Conservation (phyloP, 192 early-diverging fungal species). For the Coemansia sp. region DNA sequence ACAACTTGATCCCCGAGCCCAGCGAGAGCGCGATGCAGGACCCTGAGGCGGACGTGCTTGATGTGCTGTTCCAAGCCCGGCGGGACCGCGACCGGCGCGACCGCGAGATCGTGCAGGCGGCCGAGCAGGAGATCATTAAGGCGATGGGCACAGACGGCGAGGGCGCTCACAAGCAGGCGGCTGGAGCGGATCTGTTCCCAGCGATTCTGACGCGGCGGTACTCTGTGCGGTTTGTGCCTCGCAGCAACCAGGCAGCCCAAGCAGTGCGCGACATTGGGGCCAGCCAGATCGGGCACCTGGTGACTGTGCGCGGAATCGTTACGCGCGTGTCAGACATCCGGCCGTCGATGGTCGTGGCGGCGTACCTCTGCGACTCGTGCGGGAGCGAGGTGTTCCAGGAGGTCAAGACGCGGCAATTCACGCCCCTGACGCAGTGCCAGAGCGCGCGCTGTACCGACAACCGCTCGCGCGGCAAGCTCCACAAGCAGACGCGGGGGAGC, state of each 20-base stretch:
- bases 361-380: conserved; percentile 91
- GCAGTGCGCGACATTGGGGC: conserved; percentile 89
- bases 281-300: conserved; percentile 75
- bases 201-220: conserved; percentile 82
- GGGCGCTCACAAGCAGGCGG: conserved; percentile 15
- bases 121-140: not conserved
- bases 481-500: conserved; percentile 87
- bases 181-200: conserved; percentile 64
- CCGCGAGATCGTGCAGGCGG: conserved; percentile 21
- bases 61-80: conserved; percentile 87
- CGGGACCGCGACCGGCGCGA: conserved; percentile 63
- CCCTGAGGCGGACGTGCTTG: conserved; percentile 75
- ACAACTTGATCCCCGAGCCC: conserved; percentile 59
- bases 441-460: conserved; percentile 79
- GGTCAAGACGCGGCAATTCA: conserved; percentile 71
- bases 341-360: conserved; percentile 83
- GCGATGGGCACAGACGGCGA: conserved; percentile 26
- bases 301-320: conserved; percentile 88
- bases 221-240: conserved; percentile 79
- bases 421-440: conserved; percentile 79
- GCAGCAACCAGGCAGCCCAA: conserved; percentile 57
- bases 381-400: conserved; percentile 96
- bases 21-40: conserved; percentile 33
- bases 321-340: conserved; percentile 94
- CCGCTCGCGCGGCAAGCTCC: conserved; percentile 76